Evolutionary conservation across 441 rosid species (phyloP), one percentile per base, ranked within the genome.

Genomic region (Croton setiger): DNA sequence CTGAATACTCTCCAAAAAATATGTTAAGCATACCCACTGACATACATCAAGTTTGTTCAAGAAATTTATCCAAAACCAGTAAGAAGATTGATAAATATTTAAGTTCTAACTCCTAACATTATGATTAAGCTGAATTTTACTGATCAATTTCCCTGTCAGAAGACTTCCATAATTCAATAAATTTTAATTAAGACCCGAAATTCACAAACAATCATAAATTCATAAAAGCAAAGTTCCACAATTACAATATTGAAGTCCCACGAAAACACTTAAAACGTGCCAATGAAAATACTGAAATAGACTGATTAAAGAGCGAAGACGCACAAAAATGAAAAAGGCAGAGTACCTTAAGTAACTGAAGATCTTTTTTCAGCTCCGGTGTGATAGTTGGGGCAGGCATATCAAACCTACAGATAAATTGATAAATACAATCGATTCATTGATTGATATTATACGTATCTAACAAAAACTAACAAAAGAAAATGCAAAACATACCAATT

Each of bases 361-460:
- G 89, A 81, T 95, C 97, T 64, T 78, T 92, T 78, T 88, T 92
- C 84, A 95, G 77, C 78, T 95, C 98, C 0, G 92, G 92, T 15
- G 99, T 95, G 57, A 95, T 69, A 37, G 90, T 89, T 1, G 91
- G 89, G 20, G 98, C 97, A 11, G 97, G 88, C 99, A 92, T 90
- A 76, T 89, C 91, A 79, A 91, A 91, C 98, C 97, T 93, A 72
- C 20, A 65, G 48, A 73, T 12, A 72, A 27, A 27, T 27, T 44
- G 0, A 45, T 47, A 13, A 6, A 43, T 53, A 77, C 8, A 21
- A n/a, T 51, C 55, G n/a, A 51, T 18, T 51, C 31, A 18, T 1
- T 18, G 31, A 27, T 49, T 49, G 54, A 18, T 1, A 20, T 4
- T 0, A 47, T 13, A n/a, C 55, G 13, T 18, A 55, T 3, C 5